These are phyloP conservation scores for Suhomyces panamericanus DNA, from an alignment of 1,139 yeast genomes.

Conservation along the genomic window DNA sequence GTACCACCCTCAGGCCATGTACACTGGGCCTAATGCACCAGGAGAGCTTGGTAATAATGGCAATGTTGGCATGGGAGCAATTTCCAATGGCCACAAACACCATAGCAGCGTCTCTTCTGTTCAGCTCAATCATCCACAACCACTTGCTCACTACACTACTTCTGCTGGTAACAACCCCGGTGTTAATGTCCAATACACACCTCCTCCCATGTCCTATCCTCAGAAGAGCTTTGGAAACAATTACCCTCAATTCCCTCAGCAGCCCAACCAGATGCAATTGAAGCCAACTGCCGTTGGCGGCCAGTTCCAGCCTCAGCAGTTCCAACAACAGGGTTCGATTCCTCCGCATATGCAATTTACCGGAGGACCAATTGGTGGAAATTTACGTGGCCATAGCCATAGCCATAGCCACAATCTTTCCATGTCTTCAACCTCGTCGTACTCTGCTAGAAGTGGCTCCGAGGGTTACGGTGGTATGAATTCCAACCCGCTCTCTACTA, in stretches of 20 bases:
- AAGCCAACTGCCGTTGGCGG: neutral
- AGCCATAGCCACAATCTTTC: constrained; percentile 8
- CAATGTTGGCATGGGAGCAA: neutral
- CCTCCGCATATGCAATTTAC: constrained; percentile 4
- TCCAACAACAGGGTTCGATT: constrained; percentile 1
- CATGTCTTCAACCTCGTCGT: constrained; percentile 8
- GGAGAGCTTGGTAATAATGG: constrained; percentile 6
- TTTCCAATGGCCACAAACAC: constrained; percentile 6
- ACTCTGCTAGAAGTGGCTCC: neutral
- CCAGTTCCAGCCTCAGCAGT: constrained; percentile 2
- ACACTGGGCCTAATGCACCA: constrained; percentile 6
- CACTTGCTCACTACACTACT: constrained; percentile 13
- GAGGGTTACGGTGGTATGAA: constrained; percentile 4
- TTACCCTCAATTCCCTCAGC: constrained; percentile 4
- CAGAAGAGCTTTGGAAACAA: constrained; percentile 4
- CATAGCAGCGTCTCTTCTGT: constrained; percentile 13
- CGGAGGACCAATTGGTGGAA: neutral
- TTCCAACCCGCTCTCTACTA: constrained; percentile 6
- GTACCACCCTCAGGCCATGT: constrained; percentile 7
- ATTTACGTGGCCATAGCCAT: constrained; percentile 2
- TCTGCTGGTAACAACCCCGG: constrained; percentile 2
- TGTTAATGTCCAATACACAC: constrained; percentile 1
- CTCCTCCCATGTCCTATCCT: constrained; percentile 7
- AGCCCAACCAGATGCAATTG: constrained; percentile 1
- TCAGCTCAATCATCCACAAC: constrained; percentile 13